Evolutionary conservation across 1,139 yeast genomes (phyloP), one percentile per base, ranked within the genome.

Genomic region (Pichia sp.): DNA sequence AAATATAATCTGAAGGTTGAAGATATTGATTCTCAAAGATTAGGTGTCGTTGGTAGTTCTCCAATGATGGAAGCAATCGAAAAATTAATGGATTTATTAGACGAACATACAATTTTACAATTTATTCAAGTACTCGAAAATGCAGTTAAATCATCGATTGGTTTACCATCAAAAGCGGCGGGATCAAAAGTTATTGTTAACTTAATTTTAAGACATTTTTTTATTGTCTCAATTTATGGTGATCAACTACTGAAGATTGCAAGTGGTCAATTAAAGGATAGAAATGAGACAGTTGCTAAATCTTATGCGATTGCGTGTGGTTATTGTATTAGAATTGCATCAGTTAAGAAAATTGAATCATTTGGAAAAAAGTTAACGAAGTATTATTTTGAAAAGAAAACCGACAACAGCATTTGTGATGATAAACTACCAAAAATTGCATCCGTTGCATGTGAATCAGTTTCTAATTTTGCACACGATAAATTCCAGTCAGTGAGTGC

Each of bases 41-140:
- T 86, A 55, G 85, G 82, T 55, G 80, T 87, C 50, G 76, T 93
- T 45, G 83, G 95, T 0, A 75, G 77, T 29, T 90, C 97, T 0
- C 97, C 98, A 0, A 77, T 91, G 73, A 87, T 90, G 93, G 91
- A 84, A 54, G 86, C 96, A 0, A 75, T 91, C 52, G 96, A 90
- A 59, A 79, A 75, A 49, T 68, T 91, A 60, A 70, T 90, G 54
- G 84, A 79, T 49, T 67, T 75, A 43, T 64, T 85, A 14, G 86
- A 83, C 63, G 81, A 74, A 36, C 67, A 70, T 0, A 66, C 74
- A 46, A 73, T 87, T 70, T 77, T 73, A 0, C 79, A 75, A 3
- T 74, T 84, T 45, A 73, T 88, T 8, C 72, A 71, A 66, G 51
- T 70, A 82, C 51, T 78, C 69, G 52, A 69, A 62, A 58, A 68